Conservation (phyloP, 1,139 yeast species). For the Blastobotrys serpentis region DNA sequence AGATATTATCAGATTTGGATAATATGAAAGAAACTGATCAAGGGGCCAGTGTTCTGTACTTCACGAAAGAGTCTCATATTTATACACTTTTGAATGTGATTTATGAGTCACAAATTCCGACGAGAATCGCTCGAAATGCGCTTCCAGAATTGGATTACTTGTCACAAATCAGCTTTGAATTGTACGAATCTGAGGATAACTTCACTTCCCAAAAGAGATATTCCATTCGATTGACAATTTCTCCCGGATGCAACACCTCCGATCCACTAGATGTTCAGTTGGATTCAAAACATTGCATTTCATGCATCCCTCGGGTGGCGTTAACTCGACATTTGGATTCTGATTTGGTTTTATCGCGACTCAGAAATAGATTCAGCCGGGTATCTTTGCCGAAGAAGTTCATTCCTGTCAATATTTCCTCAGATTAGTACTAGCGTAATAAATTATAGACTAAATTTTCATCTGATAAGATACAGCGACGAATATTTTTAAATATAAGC, state of each 20-base stretch:
- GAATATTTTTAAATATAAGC: no score
- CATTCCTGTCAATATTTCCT: constrained; percentile 38
- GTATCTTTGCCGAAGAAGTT: constrained; percentile 77
- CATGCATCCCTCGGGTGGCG: constrained; percentile 87
- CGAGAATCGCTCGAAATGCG: constrained; percentile 91
- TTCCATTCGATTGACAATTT: constrained; percentile 80
- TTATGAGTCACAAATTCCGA: constrained; percentile 92
- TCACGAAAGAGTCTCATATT: constrained; percentile 96
- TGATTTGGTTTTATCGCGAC: constrained; percentile 80
- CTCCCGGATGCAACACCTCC: constrained; percentile 98
- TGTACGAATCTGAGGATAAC: constrained; percentile 68
- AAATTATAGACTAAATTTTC: no score
- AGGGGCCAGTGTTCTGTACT: constrained; percentile 84
- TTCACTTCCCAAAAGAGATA: constrained; percentile 72
- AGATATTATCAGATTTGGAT: constrained; percentile 76
- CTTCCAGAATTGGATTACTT: constrained; percentile 94
- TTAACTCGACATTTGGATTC: constrained; percentile 91
- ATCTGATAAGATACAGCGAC: background rate
- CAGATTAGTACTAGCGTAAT: constrained; percentile 2
- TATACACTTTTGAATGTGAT: constrained; percentile 88
- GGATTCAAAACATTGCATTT: constrained; percentile 94
- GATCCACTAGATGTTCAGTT: constrained; percentile 96
- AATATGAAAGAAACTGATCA: constrained; percentile 73
- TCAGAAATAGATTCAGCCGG: constrained; percentile 78
- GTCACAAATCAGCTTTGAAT: constrained; percentile 91